Percentiles rank a stretch among this genome's conserved stretches.
These are phyloP conservation scores for Leishmania aethiopica DNA, from an alignment of 208 protist species.

Conservation along the genomic window DNA sequence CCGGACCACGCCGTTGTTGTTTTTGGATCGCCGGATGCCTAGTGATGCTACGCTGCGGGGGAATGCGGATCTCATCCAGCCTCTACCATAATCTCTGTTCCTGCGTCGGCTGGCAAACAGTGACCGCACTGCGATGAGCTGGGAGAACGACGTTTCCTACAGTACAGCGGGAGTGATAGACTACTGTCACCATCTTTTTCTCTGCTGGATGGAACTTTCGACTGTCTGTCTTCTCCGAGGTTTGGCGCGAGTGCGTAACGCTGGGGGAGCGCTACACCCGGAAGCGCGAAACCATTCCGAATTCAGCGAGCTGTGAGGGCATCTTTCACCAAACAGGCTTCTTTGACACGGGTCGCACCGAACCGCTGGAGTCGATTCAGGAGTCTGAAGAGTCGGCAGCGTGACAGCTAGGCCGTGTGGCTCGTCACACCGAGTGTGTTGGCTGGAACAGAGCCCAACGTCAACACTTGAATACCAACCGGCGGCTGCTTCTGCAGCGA, in stretches of 20 bases:
- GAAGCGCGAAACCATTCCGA: conserved; percentile 24
- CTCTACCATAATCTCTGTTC: conserved; percentile 21
- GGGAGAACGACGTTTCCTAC: conserved; percentile 16
- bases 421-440: conserved; percentile 16
- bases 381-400: background rate
- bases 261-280: conserved; percentile 22
- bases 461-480: conserved; percentile 9
- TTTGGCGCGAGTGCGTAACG: conserved; percentile 16
- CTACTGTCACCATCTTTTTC: conserved; percentile 21
- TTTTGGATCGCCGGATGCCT: conserved; percentile 21
- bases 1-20: conserved; percentile 20
- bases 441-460: conserved; percentile 14
- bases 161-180: conserved; percentile 11
- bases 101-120: conserved; percentile 4
- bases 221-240: conserved; percentile 10
- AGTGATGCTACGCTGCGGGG: conserved; percentile 29
- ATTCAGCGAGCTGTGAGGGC: conserved; percentile 15
- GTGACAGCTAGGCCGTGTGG: conserved; percentile 10
- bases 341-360: conserved; percentile 19
- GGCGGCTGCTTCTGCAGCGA: conserved; percentile 20
- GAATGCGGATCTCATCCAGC: conserved; percentile 30
- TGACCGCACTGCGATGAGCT: conserved; percentile 14
- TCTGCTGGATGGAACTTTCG: conserved; percentile 33
- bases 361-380: conserved; percentile 5
- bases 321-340: conserved; percentile 24